Conservation (phyloP, 2,329 filamentous ascomycete genomes). For the Scytalidium lignicola region DNA sequence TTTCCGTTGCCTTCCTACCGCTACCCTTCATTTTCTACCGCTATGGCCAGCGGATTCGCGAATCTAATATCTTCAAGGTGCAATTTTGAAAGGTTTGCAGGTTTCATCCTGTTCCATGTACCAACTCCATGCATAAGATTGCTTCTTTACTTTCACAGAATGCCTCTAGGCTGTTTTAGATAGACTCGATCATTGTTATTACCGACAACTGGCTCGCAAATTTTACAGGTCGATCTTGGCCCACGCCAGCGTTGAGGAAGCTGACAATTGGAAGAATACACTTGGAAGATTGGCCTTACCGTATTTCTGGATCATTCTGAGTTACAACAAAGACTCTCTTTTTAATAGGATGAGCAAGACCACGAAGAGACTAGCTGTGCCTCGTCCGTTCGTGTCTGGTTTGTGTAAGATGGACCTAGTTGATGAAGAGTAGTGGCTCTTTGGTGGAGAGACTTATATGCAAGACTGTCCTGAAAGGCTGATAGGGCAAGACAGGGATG, state of each 20-base stretch:
- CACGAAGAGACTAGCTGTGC: background rate
- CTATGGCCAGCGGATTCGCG: background rate
- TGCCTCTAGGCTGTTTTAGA: too few species aligned
- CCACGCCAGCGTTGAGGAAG: background rate
- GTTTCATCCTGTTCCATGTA: too few species aligned
- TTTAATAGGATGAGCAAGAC: background rate
- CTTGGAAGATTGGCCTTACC: conserved; percentile 2
- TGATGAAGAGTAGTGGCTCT: background rate
- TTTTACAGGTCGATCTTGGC: conserved; percentile 3
- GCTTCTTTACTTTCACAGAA: too few species aligned
- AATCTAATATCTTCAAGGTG: background rate
- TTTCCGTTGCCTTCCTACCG: conserved; percentile 36
- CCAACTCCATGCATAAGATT: too few species aligned
- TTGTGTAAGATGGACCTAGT: too few species aligned
- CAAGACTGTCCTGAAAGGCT: background rate
- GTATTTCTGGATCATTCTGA: conserved; percentile 1
- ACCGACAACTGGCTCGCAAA: conserved; percentile 1
- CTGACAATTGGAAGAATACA: conserved; percentile 2
- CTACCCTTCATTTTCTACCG: conserved; percentile 8
- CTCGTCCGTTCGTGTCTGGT: too few species aligned
- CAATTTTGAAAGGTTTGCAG: background rate
- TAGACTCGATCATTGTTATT: background rate
- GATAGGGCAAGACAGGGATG: background rate
- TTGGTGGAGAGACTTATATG: background rate
- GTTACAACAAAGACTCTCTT: background rate